phyloP scores from a whole-genome alignment of 2,329 filamentous ascomycete species.

The Pseudocercospora ulei region DNA sequence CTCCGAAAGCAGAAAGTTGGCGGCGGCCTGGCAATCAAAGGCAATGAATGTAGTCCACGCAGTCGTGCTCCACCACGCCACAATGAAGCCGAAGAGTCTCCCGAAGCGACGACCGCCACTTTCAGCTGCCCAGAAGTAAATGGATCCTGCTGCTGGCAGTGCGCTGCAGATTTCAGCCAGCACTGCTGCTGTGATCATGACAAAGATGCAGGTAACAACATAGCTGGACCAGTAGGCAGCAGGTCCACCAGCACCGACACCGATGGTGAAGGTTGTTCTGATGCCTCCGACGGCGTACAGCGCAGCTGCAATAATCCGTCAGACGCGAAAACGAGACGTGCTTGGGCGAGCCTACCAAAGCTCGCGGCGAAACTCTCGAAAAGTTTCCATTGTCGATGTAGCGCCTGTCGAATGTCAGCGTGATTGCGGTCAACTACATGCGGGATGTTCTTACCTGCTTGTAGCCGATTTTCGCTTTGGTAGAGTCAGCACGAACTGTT shows the following conservation, averaged over 20 bases:
- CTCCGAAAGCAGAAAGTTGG: slow-evolving; percentile 41
- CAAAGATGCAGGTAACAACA: slow-evolving; percentile 51
- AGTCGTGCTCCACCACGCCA: slow-evolving; percentile 56
- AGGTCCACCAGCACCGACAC: slow-evolving; percentile 52
- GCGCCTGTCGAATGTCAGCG: slow-evolving; percentile 37
- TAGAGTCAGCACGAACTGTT: slow-evolving; percentile 20
- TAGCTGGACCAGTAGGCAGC: slow-evolving; percentile 56
- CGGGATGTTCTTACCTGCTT: slow-evolving; percentile 41
- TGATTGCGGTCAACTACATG: not conserved
- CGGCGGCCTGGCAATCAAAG: slow-evolving; percentile 33
- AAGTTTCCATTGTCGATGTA: slow-evolving; percentile 49
- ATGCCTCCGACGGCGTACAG: slow-evolving; percentile 52
- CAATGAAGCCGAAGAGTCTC: slow-evolving; percentile 50
- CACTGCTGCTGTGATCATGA: slow-evolving; percentile 52
- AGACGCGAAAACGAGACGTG: not conserved
- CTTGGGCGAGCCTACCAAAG: no score
- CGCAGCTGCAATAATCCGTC: slow-evolving; percentile 41
- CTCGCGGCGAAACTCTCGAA: slow-evolving; percentile 53
- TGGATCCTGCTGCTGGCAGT: slow-evolving; percentile 50
- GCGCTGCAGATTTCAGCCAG: slow-evolving; percentile 54
- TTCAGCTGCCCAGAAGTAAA: slow-evolving; percentile 55
- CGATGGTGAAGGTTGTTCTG: slow-evolving; percentile 53
- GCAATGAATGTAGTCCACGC: slow-evolving; percentile 48
- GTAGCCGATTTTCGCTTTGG: slow-evolving; percentile 45
- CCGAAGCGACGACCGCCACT: slow-evolving; percentile 48